phyloP scores from a whole-genome alignment of 257 asterid genomes.

The Solanum medicagineum region DNA sequence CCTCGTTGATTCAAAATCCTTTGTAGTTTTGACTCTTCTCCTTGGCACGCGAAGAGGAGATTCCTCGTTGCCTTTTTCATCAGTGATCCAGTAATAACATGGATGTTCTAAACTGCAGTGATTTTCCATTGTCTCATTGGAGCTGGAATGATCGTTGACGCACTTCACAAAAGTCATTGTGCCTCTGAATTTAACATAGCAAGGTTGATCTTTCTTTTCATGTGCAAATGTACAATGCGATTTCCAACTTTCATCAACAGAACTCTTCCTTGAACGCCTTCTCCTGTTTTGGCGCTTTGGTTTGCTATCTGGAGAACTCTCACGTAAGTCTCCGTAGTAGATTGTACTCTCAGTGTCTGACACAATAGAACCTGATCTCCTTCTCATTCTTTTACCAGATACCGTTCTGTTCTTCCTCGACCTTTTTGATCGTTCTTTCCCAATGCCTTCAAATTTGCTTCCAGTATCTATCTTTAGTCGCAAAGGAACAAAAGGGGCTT shows the following conservation, averaged over 20 bases:
- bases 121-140: neutral
- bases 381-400: conserved; percentile 19
- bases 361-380: conserved; percentile 18
- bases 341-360: conserved; percentile 20
- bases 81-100: conserved; percentile 1
- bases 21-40: neutral
- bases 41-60: neutral
- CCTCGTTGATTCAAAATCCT: neutral
- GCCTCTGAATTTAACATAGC: conserved; percentile 2
- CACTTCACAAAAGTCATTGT: neutral
- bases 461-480: neutral
- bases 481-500: conserved; percentile 9
- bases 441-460: neutral
- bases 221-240: neutral
- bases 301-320: conserved; percentile 6
- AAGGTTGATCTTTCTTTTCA: neutral
- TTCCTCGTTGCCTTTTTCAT: neutral
- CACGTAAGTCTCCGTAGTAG: conserved; percentile 26
- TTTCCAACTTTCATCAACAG: neutral
- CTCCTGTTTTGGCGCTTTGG: conserved; percentile 1
- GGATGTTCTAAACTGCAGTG: conserved; percentile 13
- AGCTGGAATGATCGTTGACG: neutral
- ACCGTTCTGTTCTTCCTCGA: conserved; percentile 1
- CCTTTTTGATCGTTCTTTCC: conserved; percentile 1
- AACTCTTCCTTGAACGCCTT: conserved; percentile 7